Evolutionary conservation across 495 filamentous ascomycete genomes (phyloP).

Genomic region (Bryoglossum gracile): DNA sequence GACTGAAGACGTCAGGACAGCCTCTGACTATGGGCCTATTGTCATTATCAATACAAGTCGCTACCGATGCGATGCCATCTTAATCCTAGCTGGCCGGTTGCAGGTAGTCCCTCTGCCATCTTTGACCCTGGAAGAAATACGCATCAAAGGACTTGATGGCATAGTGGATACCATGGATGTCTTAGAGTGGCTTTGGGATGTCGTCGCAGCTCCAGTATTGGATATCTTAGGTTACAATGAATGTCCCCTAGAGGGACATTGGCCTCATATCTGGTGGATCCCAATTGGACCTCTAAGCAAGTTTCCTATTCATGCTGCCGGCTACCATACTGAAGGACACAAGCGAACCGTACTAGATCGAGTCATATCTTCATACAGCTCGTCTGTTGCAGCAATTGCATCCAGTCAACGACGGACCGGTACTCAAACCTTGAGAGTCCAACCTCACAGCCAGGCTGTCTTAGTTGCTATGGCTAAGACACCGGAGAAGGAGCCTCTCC

Average conservation of each 20-base stretch:
- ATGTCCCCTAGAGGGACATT: conserved; percentile 4
- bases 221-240: conserved; percentile 12
- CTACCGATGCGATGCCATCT: conserved; percentile 7
- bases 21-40: conserved; percentile 15
- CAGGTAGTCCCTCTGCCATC: background rate
- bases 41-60: conserved; percentile 21
- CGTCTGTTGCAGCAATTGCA: conserved; percentile 26
- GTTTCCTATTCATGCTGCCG: conserved; percentile 23
- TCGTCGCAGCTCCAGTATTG: conserved; percentile 12
- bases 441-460: conserved; percentile 9
- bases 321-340: conserved; percentile 5
- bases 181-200: conserved; percentile 24
- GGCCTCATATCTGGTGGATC: conserved; percentile 14
- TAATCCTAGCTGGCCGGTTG: background rate
- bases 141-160: background rate
- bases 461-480: conserved; percentile 23
- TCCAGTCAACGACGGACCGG: conserved; percentile 5
- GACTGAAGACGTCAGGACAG: conserved; percentile 9
- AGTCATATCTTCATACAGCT: conserved; percentile 28
- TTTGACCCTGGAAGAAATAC: background rate
- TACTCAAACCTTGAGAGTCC: background rate
- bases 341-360: conserved; percentile 18
- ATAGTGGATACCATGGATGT: conserved; percentile 1
- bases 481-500: no score
- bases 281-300: conserved; percentile 2